Base-by-base conservation (phyloP, 2,329 filamentous ascomycete species). In the Verticillium longisporum region DNA sequence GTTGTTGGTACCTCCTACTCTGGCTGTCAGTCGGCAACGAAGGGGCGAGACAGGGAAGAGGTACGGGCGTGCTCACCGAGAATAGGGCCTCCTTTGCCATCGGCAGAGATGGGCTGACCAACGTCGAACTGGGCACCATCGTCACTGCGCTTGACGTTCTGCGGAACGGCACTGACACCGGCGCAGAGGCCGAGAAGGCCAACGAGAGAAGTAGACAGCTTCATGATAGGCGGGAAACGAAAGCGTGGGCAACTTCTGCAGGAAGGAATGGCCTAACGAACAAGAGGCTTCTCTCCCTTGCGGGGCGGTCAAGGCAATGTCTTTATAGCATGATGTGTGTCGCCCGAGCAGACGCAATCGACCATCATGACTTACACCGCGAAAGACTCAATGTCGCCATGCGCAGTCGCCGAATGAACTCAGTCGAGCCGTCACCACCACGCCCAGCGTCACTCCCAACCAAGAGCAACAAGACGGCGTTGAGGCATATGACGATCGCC, bases 1-100 rank as follows among this genome's bases (percentile, higher is more conserved):
- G 57, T 80, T 75, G 68, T 90, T 87, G 31, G 87, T 89, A 33
- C 85, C 87, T 15, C 86, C 87, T 88, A 37, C n/a, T 9, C 21
- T 45, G 7, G 41, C 33, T 56, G 36, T 60, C 31, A 31, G 60
- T 36, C 34, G 15, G 21, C 7, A n/a, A 33, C 4, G 2, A 50
- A 6, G 6, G 6, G 18, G n/a, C 6, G 10, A 26, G 7, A 21
- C 5, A 50, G 3, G 41, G 6, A 21, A 10, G n/a, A 10, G 41
- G 5, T 18, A 6, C 5, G 11, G 4, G 14, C 11, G 18, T 18
- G 65, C 73, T 55, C 75, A 87, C 86, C 85, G 41, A 82, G 68
- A 32, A 89, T 77, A 0, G 80, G 80, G 18, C 75, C 84, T 1
- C 86, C 86, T 67, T 84, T 87, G 41, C 83, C 83, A 33, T 78